Evolutionary conservation across 2,329 filamentous ascomycete species (phyloP).

Genomic region (Raffaelea arxii): DNA sequence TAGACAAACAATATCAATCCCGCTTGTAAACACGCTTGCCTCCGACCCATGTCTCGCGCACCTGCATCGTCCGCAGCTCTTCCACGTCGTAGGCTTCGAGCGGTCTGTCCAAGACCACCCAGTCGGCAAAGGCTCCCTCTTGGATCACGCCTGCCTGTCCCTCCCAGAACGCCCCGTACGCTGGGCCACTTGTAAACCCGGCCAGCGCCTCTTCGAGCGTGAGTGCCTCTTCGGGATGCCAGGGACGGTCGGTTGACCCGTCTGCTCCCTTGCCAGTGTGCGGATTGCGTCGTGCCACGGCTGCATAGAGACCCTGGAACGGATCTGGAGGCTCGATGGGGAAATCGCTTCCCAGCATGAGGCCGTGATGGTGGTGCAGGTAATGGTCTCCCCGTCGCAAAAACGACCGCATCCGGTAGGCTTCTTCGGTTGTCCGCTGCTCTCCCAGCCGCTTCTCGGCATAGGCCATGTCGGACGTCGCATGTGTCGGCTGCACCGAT

Average conservation of each 20-base stretch:
- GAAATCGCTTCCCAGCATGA: constrained; percentile 58
- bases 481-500: constrained; percentile 62
- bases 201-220: constrained; percentile 48
- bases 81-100: constrained; percentile 39
- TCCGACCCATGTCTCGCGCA: constrained; percentile 60
- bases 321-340: constrained; percentile 61
- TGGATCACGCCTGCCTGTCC: constrained; percentile 48
- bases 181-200: constrained; percentile 52
- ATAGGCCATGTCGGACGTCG: constrained; percentile 62
- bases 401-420: constrained; percentile 58
- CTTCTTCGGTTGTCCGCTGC: constrained; percentile 42
- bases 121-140: constrained; percentile 56
- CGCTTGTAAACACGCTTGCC: constrained; percentile 41
- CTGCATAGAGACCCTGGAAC: constrained; percentile 60
- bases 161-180: constrained; percentile 50
- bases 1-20: too few relatives aligned
- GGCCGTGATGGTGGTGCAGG: neutral
- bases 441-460: constrained; percentile 50
- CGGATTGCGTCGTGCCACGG: constrained; percentile 51
- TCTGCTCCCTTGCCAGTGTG: constrained; percentile 40
- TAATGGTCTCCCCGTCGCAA: constrained; percentile 34
- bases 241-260: constrained; percentile 40
- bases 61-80: constrained; percentile 40
- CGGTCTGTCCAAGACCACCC: constrained; percentile 56
- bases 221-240: constrained; percentile 51